Evolutionary conservation across 345 rosid species (phyloP).

Genomic region (Ceriops tagal): DNA sequence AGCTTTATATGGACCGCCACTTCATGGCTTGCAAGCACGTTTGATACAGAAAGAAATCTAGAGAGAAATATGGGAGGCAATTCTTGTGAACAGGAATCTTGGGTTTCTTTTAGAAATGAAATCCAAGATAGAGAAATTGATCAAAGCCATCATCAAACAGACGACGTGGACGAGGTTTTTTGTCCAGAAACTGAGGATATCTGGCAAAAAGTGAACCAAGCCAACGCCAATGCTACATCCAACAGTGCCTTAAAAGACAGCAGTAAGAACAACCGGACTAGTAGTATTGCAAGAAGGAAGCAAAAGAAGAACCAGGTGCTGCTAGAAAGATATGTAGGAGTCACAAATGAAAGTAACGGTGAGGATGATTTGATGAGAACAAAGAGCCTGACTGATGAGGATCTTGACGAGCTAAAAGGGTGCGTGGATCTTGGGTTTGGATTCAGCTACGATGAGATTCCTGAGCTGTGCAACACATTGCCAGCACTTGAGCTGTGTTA

Average conservation of each 20-base stretch:
- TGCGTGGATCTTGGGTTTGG: conserved; percentile 97
- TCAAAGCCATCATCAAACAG: neutral
- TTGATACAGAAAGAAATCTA: neutral
- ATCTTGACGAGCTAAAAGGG: conserved; percentile 88
- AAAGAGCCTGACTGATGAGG: conserved; percentile 91
- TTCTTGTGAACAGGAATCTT: neutral
- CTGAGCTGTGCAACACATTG: conserved; percentile 90
- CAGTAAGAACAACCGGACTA: conserved; percentile 7
- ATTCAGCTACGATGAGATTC: conserved; percentile 85
- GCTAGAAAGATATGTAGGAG: conserved; percentile 74
- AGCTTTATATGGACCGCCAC: neutral
- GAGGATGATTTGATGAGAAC: conserved; percentile 69
- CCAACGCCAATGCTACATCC: neutral
- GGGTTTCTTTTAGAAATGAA: neutral
- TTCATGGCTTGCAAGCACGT: neutral
- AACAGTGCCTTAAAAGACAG: neutral
- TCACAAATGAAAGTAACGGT: conserved; percentile 14
- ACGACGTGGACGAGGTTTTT: neutral
- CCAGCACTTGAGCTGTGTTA: conserved; percentile 97
- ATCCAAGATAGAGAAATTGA: neutral
- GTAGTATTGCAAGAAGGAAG: neutral
- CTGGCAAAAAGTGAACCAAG: conserved; percentile 16
- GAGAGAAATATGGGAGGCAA: neutral
- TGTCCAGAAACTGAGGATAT: conserved; percentile 20
- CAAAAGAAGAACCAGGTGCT: conserved; percentile 81